Evolutionary conservation across 1,139 yeast species (phyloP).

Genomic region (Pichia sp.): DNA sequence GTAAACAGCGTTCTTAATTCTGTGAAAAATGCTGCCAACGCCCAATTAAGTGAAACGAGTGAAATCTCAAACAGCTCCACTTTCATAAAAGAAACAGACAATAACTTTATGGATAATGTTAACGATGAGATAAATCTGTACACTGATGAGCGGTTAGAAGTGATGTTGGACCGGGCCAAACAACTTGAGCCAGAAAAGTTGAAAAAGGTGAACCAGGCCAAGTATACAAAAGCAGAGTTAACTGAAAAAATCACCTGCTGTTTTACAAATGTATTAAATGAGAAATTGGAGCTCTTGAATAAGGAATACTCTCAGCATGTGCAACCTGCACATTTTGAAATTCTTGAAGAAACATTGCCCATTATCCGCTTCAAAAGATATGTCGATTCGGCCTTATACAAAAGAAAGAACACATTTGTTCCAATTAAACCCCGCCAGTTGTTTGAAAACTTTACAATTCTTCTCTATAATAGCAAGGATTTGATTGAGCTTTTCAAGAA

Average conservation of each 20-base stretch:
- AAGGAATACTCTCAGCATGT: conserved; percentile 26
- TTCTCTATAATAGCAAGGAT: conserved; percentile 45
- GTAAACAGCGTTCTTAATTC: neutral
- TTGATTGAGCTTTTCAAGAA: conserved; percentile 38
- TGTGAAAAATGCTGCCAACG: neutral
- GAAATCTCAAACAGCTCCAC: conserved; percentile 11
- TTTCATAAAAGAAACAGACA: neutral
- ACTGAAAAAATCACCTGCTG: conserved; percentile 46
- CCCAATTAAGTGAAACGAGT: neutral
- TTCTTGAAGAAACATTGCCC: conserved; percentile 28
- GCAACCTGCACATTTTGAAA: conserved; percentile 28
- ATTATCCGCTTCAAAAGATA: conserved; percentile 33
- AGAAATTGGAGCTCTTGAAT: conserved; percentile 22
- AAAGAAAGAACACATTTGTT: conserved; percentile 45
- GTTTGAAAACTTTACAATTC: conserved; percentile 41
- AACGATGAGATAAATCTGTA: conserved; percentile 10
- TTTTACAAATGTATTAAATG: conserved; percentile 20
- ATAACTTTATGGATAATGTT: conserved; percentile 6
- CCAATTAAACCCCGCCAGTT: conserved; percentile 42
- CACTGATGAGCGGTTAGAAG: conserved; percentile 19
- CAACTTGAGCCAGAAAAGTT: conserved; percentile 32
- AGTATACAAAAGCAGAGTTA: conserved; percentile 47
- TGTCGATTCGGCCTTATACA: conserved; percentile 40
- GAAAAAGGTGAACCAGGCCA: conserved; percentile 47
- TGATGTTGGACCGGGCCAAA: conserved; percentile 22